Evolutionary conservation across 176 grass and related monocot species (phyloP).

Genomic region (Ensete ventricosum): DNA sequence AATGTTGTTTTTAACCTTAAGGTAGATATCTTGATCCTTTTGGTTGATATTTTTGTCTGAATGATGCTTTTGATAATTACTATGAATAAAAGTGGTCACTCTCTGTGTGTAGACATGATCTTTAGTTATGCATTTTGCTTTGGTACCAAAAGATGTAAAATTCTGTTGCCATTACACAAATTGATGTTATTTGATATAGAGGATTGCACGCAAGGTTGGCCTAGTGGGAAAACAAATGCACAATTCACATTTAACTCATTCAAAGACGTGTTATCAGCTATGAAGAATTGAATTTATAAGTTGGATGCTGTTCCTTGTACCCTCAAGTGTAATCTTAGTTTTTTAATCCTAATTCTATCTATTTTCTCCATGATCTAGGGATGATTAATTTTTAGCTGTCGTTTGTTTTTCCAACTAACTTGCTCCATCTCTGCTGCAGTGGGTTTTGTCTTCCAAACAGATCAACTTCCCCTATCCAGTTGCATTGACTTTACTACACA

Average conservation of each 20-base stretch:
- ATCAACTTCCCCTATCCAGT: slow-evolving; percentile 99
- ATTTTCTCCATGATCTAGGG: neutral
- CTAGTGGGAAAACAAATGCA: neutral
- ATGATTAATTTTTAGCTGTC: neutral
- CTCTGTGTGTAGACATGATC: neutral
- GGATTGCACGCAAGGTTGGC: neutral
- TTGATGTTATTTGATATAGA: neutral
- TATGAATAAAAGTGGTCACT: neutral
- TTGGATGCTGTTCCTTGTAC: neutral
- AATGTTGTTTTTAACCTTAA: neutral
- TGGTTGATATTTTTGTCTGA: neutral
- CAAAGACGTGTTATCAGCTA: neutral
- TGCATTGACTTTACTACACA: slow-evolving; percentile 88
- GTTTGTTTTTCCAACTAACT: slow-evolving; percentile 9
- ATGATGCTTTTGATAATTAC: neutral
- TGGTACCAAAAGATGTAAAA: neutral
- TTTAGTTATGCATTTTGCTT: neutral
- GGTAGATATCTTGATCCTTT: neutral
- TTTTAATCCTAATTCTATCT: neutral
- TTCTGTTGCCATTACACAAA: neutral
- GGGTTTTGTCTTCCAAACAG: slow-evolving; percentile 88
- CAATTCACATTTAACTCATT: neutral
- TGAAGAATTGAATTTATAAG: neutral
- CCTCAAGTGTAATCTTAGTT: too few relatives aligned
- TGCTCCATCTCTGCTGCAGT: slow-evolving; percentile 43